Evolutionary conservation across 129 eudicot genomes (phyloP).

Genomic region (Tagetes erecta): DNA sequence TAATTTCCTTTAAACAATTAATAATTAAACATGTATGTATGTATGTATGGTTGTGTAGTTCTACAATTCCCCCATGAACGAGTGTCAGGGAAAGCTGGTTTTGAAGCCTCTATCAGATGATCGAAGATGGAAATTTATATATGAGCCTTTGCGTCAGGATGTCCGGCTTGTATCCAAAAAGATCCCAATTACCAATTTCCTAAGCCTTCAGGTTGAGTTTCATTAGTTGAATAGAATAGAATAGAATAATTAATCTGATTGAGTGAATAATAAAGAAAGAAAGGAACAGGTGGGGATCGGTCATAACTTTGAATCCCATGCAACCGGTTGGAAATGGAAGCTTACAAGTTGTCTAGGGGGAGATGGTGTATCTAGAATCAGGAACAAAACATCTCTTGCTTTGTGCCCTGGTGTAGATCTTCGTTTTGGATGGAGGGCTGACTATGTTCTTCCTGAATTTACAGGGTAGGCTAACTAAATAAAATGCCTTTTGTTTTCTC

Average conservation of each 20-base stretch:
- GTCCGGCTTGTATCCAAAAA: too few relatives aligned
- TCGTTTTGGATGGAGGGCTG: constrained; percentile 95
- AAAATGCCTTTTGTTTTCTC: neutral
- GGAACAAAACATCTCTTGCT: constrained; percentile 83
- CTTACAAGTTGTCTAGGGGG: constrained; percentile 84
- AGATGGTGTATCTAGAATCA: constrained; percentile 83
- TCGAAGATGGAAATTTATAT: constrained; percentile 73
- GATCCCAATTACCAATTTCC: too few relatives aligned
- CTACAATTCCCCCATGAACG: constrained; percentile 80
- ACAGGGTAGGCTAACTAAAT: constrained; percentile 53
- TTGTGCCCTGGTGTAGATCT: constrained; percentile 85
- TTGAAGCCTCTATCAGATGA: constrained; percentile 77
- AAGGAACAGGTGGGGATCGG: too few relatives aligned
- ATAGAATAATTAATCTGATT: too few relatives aligned
- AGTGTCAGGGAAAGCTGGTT: constrained; percentile 75
- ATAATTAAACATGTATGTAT: too few relatives aligned
- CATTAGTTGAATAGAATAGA: too few relatives aligned
- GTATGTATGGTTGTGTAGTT: constrained; percentile 38
- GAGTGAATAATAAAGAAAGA: too few relatives aligned
- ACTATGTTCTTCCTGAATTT: constrained; percentile 88
- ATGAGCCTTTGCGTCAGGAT: too few relatives aligned
- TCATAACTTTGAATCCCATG: too few relatives aligned
- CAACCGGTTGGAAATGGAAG: constrained; percentile 98
- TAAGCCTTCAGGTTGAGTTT: too few relatives aligned
- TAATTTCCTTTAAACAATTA: neutral